Conservation (phyloP, 106 monocot genomes). For the Dactylorhiza incarnata region DNA sequence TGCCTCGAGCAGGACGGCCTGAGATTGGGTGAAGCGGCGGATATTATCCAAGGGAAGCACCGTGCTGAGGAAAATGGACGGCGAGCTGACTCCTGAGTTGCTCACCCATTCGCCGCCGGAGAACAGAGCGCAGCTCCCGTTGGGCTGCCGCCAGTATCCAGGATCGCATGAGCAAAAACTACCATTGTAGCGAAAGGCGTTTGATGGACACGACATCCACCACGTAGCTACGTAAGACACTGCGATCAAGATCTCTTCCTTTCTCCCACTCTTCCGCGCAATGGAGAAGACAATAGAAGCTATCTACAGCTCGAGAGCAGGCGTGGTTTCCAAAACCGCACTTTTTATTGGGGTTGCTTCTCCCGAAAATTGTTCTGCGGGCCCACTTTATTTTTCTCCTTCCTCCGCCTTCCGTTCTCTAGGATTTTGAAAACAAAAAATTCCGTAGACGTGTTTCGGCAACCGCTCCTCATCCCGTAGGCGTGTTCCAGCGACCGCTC, state of each 20-base stretch:
- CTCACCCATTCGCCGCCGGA: constrained; percentile 10
- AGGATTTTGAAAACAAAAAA: too few relatives aligned
- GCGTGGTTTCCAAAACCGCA: too few relatives aligned
- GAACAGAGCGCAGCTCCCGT: constrained; percentile 4
- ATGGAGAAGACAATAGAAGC: too few relatives aligned
- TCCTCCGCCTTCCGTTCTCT: too few relatives aligned
- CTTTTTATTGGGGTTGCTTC: too few relatives aligned
- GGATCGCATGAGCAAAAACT: constrained; percentile 34
- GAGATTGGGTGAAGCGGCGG: constrained; percentile 18
- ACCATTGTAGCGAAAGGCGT: constrained; percentile 31
- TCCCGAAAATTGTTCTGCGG: too few relatives aligned
- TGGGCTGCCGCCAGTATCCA: constrained; percentile 12
- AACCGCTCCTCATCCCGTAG: too few relatives aligned
- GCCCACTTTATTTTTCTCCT: too few relatives aligned
- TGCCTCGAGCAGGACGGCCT: constrained; percentile 11
- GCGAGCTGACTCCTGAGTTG: constrained; percentile 15
- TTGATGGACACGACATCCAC: constrained; percentile 9
- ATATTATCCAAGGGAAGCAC: constrained; percentile 21
- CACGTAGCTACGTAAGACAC: background rate
- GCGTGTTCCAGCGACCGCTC: too few relatives aligned
- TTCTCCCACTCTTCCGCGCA: too few relatives aligned
- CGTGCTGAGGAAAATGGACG: constrained; percentile 9
- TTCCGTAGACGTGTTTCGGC: too few relatives aligned
- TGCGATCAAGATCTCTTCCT: background rate
- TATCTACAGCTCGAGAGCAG: too few relatives aligned